These are phyloP conservation scores for Candida tibetensis DNA, from an alignment of 805 yeast species.

Conservation along the genomic window DNA sequence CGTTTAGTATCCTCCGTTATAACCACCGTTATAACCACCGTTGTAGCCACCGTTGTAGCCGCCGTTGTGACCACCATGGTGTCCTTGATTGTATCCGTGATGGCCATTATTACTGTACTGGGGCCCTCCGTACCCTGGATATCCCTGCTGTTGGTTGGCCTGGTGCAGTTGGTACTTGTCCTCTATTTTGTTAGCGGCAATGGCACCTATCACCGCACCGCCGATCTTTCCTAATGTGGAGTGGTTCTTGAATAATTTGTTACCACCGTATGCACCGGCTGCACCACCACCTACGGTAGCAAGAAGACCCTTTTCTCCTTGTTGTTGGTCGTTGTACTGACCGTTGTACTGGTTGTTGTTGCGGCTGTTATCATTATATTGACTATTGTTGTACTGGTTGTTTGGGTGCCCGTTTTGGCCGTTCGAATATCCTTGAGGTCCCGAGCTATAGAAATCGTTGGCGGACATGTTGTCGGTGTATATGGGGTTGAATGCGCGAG, in stretches of 20 bases:
- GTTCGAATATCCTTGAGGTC: conserved; percentile 19
- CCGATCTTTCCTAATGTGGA: conserved; percentile 25
- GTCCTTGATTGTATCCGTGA: conserved; percentile 2
- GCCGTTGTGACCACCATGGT: conserved; percentile 10
- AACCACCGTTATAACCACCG: conserved; percentile 5
- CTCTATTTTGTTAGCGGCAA: conserved; percentile 28
- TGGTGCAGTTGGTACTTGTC: conserved; percentile 17
- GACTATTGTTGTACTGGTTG: conserved; percentile 3
- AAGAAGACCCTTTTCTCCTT: conserved; percentile 26
- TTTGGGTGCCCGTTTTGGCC: conserved; percentile 29
- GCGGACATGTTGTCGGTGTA: conserved; percentile 21
- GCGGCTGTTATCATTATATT: not conserved
- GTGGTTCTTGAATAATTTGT: conserved; percentile 23
- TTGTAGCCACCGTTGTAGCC: conserved; percentile 7
- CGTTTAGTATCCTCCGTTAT: no score
- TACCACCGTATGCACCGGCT: conserved; percentile 30
- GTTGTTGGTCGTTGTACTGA: conserved; percentile 17
- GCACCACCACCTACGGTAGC: conserved; percentile 28
- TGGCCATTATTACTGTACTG: conserved; percentile 8
- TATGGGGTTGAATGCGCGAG: no score
- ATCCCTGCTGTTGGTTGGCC: conserved; percentile 6
- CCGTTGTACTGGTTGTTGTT: conserved; percentile 26
- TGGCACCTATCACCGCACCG: conserved; percentile 29
- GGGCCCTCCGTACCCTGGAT: not conserved
- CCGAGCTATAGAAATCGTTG: conserved; percentile 26